A percentile compares a stretch with the other conserved stretches of the same genome.
phyloP scores from a whole-genome alignment of 2,329 filamentous ascomycete species.

The Scopulariopsis brevicaulis region DNA sequence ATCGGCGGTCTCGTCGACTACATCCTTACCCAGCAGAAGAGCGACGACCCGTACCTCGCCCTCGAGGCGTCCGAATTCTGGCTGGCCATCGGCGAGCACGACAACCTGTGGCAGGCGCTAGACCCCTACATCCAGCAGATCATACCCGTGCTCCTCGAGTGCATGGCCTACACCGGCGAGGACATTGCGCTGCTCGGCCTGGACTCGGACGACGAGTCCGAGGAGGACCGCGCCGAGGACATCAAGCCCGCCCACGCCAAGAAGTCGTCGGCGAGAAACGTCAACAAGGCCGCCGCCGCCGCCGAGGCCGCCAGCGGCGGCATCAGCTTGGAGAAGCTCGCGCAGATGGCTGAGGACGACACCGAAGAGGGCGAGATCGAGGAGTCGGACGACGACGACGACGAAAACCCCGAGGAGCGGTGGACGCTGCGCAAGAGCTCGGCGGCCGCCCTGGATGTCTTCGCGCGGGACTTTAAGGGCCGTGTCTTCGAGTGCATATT shows the following conservation, averaged over 20 bases:
- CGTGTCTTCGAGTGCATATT: slow-evolving; percentile 86
- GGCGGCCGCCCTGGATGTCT: slow-evolving; percentile 86
- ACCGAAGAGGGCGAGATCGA: slow-evolving; percentile 83
- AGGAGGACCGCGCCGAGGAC: slow-evolving; percentile 82
- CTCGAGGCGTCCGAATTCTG: slow-evolving; percentile 96
- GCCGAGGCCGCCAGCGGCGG: slow-evolving; percentile 20
- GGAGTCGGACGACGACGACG: slow-evolving; percentile 51
- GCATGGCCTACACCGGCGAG: slow-evolving; percentile 94
- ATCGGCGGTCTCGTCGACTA: slow-evolving; percentile 84
- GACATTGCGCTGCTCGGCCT: slow-evolving; percentile 78
- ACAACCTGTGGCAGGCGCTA: slow-evolving; percentile 64
- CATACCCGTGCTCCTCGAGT: slow-evolving; percentile 80
- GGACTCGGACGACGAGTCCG: slow-evolving; percentile 79
- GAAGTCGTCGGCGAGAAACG: slow-evolving; percentile 38
- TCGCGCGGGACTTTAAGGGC: slow-evolving; percentile 80
- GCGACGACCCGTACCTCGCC: slow-evolving; percentile 78
- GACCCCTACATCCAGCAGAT: slow-evolving; percentile 73
- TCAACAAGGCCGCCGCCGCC: slow-evolving; percentile 30
- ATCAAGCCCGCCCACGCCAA: slow-evolving; percentile 90
- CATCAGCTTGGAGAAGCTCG: slow-evolving; percentile 37
- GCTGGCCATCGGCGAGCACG: slow-evolving; percentile 85
- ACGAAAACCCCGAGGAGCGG: slow-evolving; percentile 68
- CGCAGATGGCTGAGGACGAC: slow-evolving; percentile 58
- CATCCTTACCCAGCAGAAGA: slow-evolving; percentile 80
- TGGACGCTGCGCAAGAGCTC: slow-evolving; percentile 98